Percentiles rank a stretch among this genome's conserved stretches.
Conservation (phyloP, 2,329 filamentous ascomycete genomes). For the Nemania sp. region DNA sequence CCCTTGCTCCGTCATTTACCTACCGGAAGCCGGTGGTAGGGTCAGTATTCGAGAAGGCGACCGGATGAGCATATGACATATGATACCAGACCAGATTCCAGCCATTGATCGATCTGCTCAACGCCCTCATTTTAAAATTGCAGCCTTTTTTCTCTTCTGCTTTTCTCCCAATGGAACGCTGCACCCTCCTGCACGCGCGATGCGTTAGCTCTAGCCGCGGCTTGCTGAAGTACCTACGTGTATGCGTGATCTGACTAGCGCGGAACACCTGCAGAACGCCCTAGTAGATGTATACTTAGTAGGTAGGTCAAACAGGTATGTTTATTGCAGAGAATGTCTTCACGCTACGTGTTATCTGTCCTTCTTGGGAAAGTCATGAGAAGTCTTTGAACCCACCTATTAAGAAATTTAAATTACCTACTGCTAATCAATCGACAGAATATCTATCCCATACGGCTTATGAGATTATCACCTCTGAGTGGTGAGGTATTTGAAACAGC, state of each 20-base stretch:
- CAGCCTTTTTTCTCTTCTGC: not conserved
- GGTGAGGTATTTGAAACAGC: too few species aligned
- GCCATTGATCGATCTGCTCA: not conserved
- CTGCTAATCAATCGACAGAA: not conserved
- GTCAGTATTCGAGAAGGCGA: not conserved
- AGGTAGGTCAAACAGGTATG: not conserved
- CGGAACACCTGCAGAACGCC: conserved; percentile 23
- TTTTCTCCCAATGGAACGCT: not conserved
- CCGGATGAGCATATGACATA: not conserved
- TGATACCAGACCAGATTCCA: not conserved
- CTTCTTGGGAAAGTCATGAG: not conserved
- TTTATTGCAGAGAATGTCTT: conserved; percentile 11
- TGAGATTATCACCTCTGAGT: not conserved
- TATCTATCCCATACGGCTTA: not conserved
- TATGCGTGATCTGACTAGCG: conserved; percentile 14
- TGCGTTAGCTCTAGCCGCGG: conserved; percentile 18
- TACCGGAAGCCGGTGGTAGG: conserved; percentile 3
- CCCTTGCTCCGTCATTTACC: conserved; percentile 29
- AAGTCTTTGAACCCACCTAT: not conserved
- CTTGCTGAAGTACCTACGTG: conserved; percentile 12
- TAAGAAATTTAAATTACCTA: not conserved
- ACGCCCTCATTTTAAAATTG: not conserved
- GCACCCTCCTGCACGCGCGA: conserved; percentile 15
- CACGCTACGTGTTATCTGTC: not conserved
- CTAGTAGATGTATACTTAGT: conserved; percentile 10